Percentiles rank a stretch among this genome's conserved stretches.
phyloP scores from a whole-genome alignment of 176 grass and related monocot genomes.

The Metroxylon sagu region DNA sequence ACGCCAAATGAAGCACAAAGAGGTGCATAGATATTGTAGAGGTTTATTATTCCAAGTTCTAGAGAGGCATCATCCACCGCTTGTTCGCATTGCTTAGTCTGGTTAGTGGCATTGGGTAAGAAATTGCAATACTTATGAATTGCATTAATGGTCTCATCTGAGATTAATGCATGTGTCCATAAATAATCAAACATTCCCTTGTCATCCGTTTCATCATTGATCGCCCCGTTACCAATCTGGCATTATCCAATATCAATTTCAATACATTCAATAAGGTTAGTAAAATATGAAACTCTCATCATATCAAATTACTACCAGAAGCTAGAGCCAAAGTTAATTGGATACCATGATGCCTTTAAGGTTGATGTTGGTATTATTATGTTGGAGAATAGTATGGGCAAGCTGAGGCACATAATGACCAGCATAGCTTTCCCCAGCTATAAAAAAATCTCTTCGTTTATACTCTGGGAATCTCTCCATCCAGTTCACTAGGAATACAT shows the following conservation, averaged over 20 bases:
- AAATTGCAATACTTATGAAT: conserved; percentile 70
- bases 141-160: conserved; percentile 34
- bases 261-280: neutral
- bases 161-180: conserved; percentile 92
- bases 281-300: too few species aligned
- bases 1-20: conserved; percentile 29
- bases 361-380: conserved; percentile 43
- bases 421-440: conserved; percentile 80
- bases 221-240: conserved; percentile 86
- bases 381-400: conserved; percentile 48
- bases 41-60: conserved; percentile 33
- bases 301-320: too few species aligned
- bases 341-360: conserved; percentile 79
- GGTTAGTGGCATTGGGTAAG: neutral
- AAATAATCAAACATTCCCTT: conserved; percentile 73
- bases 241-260: neutral
- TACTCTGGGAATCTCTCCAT: conserved; percentile 77
- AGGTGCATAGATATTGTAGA: conserved; percentile 93
- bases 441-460: conserved; percentile 67
- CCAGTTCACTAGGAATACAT: conserved; percentile 56
- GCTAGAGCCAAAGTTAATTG: too few species aligned
- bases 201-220: conserved; percentile 52
- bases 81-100: conserved; percentile 11
- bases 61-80: neutral
- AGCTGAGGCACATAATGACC: conserved; percentile 88